These are phyloP conservation scores for Kwoniella botswanensis DNA, from an alignment of 768 basidiomycete species.

Conservation along the genomic window DNA sequence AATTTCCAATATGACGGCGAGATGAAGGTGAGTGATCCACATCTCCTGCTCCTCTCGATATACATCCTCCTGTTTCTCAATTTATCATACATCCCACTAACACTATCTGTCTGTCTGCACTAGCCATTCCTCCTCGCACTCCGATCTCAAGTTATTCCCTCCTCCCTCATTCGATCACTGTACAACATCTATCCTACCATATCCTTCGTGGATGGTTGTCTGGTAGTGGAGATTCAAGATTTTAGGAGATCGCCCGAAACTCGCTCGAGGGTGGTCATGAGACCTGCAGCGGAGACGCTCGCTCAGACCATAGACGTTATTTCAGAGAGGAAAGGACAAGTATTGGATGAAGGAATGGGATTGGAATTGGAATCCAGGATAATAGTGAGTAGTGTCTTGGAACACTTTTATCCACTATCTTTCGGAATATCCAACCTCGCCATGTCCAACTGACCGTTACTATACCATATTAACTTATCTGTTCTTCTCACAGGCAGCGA, in stretches of 20 bases:
- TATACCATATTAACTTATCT: background rate
- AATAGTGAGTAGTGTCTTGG: conserved; percentile 48
- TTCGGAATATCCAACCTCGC: background rate
- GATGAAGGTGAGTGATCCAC: conserved; percentile 54
- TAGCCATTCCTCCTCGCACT: conserved; percentile 60
- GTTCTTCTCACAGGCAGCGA: conserved; percentile 52
- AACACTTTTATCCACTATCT: background rate
- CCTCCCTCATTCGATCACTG: conserved; percentile 56
- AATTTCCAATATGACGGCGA: conserved; percentile 59
- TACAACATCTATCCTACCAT: conserved; percentile 48
- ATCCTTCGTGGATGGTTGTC: conserved; percentile 55
- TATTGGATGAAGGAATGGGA: conserved; percentile 57
- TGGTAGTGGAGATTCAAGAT: conserved; percentile 62
- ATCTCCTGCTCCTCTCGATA: background rate
- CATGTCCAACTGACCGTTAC: background rate
- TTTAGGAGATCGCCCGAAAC: conserved; percentile 46
- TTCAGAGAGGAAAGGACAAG: conserved; percentile 42
- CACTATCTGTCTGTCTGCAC: no score
- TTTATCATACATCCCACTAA: background rate
- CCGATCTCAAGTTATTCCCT: conserved; percentile 58
- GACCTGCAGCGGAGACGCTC: conserved; percentile 47
- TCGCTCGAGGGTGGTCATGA: conserved; percentile 43
- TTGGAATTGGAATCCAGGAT: conserved; percentile 59
- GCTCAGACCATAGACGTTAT: conserved; percentile 48
- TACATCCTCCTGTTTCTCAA: background rate